Percentiles rank a stretch among this genome's conserved stretches.
Conservation (phyloP, 1,284 basidiomycete species). For the Blastosporella zonata region DNA sequence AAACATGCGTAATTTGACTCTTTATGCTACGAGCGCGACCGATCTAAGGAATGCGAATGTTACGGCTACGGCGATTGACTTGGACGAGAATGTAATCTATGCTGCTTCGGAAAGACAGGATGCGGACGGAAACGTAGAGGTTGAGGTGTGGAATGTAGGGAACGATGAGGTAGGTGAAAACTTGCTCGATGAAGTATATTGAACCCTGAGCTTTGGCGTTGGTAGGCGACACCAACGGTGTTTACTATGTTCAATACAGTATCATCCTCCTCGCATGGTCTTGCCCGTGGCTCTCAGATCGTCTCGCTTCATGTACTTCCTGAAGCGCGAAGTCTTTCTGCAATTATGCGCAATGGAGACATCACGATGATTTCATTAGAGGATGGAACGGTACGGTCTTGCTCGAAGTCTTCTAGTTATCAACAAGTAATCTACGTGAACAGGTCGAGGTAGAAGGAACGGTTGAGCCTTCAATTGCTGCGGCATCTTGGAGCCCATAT, state of each 20-base stretch:
- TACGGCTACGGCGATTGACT: conserved; percentile 57
- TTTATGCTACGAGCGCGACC: conserved; percentile 32
- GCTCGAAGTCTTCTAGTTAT: not conserved
- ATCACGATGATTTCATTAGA: conserved; percentile 67
- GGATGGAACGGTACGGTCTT: conserved; percentile 35
- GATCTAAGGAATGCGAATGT: conserved; percentile 34
- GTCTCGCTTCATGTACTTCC: conserved; percentile 63
- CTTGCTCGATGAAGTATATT: not conserved
- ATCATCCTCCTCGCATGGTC: conserved; percentile 24
- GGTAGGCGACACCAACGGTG: conserved; percentile 24
- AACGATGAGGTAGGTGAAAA: conserved; percentile 20
- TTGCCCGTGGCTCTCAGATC: conserved; percentile 41
- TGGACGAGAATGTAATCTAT: conserved; percentile 65
- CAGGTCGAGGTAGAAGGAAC: conserved; percentile 81
- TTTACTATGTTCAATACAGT: conserved; percentile 36
- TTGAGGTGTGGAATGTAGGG: conserved; percentile 57
- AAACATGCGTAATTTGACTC: conserved; percentile 42
- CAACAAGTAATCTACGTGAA: conserved; percentile 9
- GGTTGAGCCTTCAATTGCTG: conserved; percentile 81
- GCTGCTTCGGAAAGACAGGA: conserved; percentile 52
- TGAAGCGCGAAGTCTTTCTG: conserved; percentile 60
- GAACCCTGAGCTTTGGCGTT: not conserved
- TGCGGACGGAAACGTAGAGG: conserved; percentile 50
- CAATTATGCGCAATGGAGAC: conserved; percentile 74
- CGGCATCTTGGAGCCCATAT: conserved; percentile 90